Evolutionary conservation across 805 yeast species (phyloP).

Genomic region (Starmera caribaea): DNA sequence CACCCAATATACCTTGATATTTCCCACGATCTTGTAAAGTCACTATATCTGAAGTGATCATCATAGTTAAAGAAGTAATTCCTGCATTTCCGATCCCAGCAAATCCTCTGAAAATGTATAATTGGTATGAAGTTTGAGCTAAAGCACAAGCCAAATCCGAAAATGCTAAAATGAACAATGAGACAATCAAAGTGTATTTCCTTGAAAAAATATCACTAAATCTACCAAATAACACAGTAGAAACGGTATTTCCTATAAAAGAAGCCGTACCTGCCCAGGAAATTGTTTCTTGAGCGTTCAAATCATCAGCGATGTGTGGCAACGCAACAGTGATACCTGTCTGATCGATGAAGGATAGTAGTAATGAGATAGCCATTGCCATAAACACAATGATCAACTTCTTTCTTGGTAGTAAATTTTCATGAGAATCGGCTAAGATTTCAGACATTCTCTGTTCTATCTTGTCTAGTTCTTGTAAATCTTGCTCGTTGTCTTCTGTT

Average conservation of each 20-base stretch:
- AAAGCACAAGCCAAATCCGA: conserved; percentile 43
- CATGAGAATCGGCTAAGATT: conserved; percentile 2
- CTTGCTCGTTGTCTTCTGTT: conserved; percentile 10
- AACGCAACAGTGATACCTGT: conserved; percentile 5
- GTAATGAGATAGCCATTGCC: conserved; percentile 3
- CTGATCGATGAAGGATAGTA: conserved; percentile 6
- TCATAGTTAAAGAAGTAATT: conserved; percentile 39
- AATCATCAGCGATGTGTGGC: conserved; percentile 36
- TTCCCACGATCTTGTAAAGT: conserved; percentile 44
- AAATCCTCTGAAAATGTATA: conserved; percentile 42
- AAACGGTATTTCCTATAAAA: conserved; percentile 39
- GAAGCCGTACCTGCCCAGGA: conserved; percentile 53
- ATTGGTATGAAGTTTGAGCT: conserved; percentile 36
- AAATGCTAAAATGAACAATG: conserved; percentile 28
- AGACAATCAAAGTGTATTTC: conserved; percentile 31
- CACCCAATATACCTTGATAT: conserved; percentile 46
- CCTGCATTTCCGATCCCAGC: conserved; percentile 53
- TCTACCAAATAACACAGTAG: conserved; percentile 44
- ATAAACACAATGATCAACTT: conserved; percentile 2
- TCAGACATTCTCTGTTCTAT: conserved; percentile 19
- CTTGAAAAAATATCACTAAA: conserved; percentile 48
- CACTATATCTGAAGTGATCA: conserved; percentile 43
- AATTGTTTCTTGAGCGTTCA: conserved; percentile 36
- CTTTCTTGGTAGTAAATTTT: conserved; percentile 4
- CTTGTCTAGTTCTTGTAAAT: conserved; percentile 37